These are phyloP conservation scores for Lentinula aciculospora DNA, from an alignment of 768 basidiomycete species.

Conservation along the genomic window DNA sequence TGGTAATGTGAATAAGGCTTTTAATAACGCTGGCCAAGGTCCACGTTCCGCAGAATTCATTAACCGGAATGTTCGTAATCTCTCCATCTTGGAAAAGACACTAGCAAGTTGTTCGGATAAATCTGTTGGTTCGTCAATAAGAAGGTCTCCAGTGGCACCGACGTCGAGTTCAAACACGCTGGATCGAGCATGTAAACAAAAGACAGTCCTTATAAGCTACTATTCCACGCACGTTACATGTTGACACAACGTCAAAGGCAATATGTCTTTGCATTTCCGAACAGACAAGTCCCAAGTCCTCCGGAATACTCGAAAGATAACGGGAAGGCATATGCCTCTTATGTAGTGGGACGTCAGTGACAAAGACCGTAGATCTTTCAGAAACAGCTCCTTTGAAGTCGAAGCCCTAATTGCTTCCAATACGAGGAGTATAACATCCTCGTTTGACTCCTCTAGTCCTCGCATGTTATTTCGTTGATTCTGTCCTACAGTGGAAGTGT, in stretches of 20 bases:
- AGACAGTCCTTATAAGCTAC: background rate
- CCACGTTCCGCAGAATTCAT: slow-evolving; percentile 5
- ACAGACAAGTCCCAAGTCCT: slow-evolving; percentile 1
- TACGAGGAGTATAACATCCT: slow-evolving; percentile 5
- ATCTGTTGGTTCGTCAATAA: slow-evolving; percentile 1
- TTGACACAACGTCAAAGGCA: slow-evolving; percentile 3
- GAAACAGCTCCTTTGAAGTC: background rate
- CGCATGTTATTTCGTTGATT: background rate
- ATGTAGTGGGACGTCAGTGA: slow-evolving; percentile 6
- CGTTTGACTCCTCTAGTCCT: background rate
- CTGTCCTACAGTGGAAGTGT: background rate
- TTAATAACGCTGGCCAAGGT: slow-evolving; percentile 1
- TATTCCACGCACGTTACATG: slow-evolving; percentile 7
- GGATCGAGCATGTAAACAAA: background rate
- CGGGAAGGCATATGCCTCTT: background rate
- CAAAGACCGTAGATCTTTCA: slow-evolving; percentile 5
- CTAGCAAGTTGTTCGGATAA: background rate
- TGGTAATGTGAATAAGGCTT: background rate
- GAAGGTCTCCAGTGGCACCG: background rate
- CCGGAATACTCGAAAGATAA: background rate
- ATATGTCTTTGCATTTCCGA: background rate
- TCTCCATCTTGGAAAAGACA: background rate
- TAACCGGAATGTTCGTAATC: slow-evolving; percentile 2
- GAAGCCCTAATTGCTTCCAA: slow-evolving; percentile 5
- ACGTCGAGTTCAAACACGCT: slow-evolving; percentile 6